These are phyloP conservation scores for Auriculariales sp. DNA, from an alignment of 768 basidiomycete species.

Conservation along the genomic window DNA sequence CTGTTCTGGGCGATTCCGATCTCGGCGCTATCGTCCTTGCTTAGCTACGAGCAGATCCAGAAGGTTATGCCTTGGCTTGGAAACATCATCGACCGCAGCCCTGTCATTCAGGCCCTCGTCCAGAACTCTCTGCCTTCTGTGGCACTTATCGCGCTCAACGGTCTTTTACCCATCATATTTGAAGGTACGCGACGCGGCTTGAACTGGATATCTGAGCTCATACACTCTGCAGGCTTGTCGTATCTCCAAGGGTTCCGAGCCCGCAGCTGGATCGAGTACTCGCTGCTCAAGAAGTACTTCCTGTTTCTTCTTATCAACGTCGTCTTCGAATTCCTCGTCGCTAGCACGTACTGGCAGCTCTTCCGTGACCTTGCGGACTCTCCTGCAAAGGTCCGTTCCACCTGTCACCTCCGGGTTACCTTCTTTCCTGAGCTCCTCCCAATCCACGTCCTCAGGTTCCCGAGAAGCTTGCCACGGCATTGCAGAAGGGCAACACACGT, in stretches of 20 bases:
- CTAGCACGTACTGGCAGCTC: slow-evolving; percentile 84
- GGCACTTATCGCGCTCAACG: slow-evolving; percentile 84
- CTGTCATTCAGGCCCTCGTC: slow-evolving; percentile 69
- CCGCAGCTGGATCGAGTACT: slow-evolving; percentile 87
- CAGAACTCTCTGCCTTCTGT: slow-evolving; percentile 90
- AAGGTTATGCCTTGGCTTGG: slow-evolving; percentile 81
- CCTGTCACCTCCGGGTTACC: too few species aligned
- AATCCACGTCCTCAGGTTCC: too few species aligned
- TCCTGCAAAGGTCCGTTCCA: slow-evolving; percentile 83
- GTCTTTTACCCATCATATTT: slow-evolving; percentile 71
- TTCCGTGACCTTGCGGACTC: slow-evolving; percentile 85
- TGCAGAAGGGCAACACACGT: slow-evolving; percentile 67
- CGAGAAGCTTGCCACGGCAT: slow-evolving; percentile 74
- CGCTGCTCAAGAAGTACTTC: slow-evolving; percentile 89
- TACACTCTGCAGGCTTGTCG: too few species aligned
- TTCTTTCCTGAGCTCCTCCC: too few species aligned
- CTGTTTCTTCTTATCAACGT: slow-evolving; percentile 85
- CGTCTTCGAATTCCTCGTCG: slow-evolving; percentile 86
- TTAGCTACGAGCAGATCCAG: slow-evolving; percentile 91
- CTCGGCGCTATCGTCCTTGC: slow-evolving; percentile 66
- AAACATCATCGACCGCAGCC: slow-evolving; percentile 66
- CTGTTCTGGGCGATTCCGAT: slow-evolving; percentile 92
- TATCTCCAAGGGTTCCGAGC: slow-evolving; percentile 87
- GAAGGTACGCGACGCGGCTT: too few species aligned
- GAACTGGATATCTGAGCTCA: too few species aligned